Conservation (phyloP, 2,329 filamentous ascomycete genomes). For the Trichoderma simmonsii region DNA sequence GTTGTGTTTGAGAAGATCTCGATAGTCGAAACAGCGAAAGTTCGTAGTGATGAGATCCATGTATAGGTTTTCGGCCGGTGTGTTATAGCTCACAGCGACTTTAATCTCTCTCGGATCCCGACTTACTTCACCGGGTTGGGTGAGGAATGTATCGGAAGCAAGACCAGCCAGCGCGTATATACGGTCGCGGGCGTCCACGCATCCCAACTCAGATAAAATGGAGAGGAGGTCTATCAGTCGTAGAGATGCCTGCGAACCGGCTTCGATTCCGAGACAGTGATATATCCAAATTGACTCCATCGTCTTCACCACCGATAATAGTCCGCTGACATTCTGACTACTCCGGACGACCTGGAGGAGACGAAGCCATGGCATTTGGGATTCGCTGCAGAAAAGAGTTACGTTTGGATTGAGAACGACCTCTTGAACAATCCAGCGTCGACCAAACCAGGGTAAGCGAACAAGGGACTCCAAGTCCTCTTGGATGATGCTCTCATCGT, state of each 20-base stretch:
- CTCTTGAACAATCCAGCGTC: background rate
- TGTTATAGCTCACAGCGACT: background rate
- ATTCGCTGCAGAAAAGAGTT: background rate
- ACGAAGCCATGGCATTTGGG: background rate
- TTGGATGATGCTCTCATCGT: background rate
- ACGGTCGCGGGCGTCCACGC: background rate
- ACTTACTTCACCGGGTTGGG: background rate
- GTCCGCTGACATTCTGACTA: background rate
- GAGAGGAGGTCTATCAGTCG: background rate
- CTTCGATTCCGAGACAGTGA: background rate
- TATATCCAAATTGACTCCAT: background rate
- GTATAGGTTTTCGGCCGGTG: background rate
- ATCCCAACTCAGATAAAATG: background rate
- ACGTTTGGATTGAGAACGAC: background rate
- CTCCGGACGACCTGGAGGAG: background rate
- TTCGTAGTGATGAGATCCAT: background rate
- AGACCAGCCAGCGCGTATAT: background rate
- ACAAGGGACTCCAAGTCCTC: background rate
- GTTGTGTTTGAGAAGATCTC: background rate
- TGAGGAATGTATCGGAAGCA: background rate
- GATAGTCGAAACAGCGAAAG: background rate
- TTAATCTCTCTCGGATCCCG: background rate
- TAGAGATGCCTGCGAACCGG: background rate
- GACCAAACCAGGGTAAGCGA: background rate
- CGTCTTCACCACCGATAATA: background rate